Evolutionary conservation across 1,139 yeast genomes (phyloP).

Genomic region (Blastobotrys serpentis): DNA sequence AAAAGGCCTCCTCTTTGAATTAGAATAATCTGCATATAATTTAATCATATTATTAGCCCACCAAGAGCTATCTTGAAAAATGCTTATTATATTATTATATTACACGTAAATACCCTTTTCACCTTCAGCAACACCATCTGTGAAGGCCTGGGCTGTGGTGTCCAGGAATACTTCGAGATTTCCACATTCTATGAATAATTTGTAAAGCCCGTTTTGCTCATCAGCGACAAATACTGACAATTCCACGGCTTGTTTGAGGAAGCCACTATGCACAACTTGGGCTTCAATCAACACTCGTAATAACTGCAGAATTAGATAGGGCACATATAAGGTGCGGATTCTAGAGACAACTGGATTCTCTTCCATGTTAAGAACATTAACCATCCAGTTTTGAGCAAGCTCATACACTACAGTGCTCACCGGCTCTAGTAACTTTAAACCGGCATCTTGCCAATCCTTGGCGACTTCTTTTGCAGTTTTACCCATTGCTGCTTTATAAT

Average conservation of each 20-base stretch:
- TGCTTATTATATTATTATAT: constrained; percentile 8
- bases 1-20: constrained; percentile 81
- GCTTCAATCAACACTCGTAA: constrained; percentile 51
- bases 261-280: constrained; percentile 36
- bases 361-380: constrained; percentile 12
- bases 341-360: constrained; percentile 21
- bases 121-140: constrained; percentile 44
- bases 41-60: neutral
- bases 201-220: constrained; percentile 48
- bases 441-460: constrained; percentile 21
- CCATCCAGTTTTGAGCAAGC: constrained; percentile 28
- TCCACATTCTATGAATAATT: constrained; percentile 60
- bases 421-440: constrained; percentile 21
- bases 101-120: constrained; percentile 31
- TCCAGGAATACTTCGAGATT: constrained; percentile 60
- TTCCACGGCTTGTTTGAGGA: constrained; percentile 53
- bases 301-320: constrained; percentile 64
- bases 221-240: constrained; percentile 56
- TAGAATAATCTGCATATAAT: constrained; percentile 16
- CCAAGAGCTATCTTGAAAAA: neutral
- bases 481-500: constrained; percentile 16
- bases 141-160: constrained; percentile 57
- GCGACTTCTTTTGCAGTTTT: constrained; percentile 10
- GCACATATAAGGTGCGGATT: constrained; percentile 68
- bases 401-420: constrained; percentile 23